Conservation (phyloP, 2,329 filamentous ascomycete genomes). For the Xylaria sp. region DNA sequence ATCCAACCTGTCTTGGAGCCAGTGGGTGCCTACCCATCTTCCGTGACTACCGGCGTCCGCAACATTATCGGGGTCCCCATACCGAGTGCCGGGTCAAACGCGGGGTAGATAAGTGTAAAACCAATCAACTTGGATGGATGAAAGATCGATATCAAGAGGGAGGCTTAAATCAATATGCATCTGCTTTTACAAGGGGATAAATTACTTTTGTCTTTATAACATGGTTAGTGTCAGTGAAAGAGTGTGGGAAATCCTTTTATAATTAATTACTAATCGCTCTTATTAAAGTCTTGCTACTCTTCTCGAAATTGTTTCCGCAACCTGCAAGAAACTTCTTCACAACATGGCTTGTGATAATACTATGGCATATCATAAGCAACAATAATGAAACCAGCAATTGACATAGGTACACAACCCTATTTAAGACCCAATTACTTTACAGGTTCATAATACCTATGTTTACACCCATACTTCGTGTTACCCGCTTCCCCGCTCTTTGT, state of each 20-base stretch:
- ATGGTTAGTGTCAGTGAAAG: neutral
- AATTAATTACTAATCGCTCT: too few species aligned
- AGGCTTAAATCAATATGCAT: neutral
- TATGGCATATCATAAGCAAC: too few species aligned
- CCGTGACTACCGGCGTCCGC: neutral
- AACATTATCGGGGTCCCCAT: neutral
- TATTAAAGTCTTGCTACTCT: too few species aligned
- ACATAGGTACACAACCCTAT: too few species aligned
- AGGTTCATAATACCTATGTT: too few species aligned
- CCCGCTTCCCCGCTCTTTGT: neutral
- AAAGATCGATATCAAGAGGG: neutral
- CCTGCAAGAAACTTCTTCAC: too few species aligned
- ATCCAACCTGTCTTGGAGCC: too few species aligned
- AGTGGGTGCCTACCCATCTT: neutral
- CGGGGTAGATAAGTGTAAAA: constrained; percentile 3
- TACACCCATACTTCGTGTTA: neutral
- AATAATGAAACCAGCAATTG: too few species aligned
- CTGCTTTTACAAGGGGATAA: neutral
- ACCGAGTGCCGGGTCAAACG: neutral
- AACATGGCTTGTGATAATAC: too few species aligned
- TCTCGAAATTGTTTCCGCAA: too few species aligned
- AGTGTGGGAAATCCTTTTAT: too few species aligned
- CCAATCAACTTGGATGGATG: neutral
- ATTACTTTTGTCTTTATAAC: neutral
- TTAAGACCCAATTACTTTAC: too few species aligned